Evolutionary conservation across 805 yeast genomes (phyloP).

Genomic region (Schizosaccharomyces cryophilus): DNA sequence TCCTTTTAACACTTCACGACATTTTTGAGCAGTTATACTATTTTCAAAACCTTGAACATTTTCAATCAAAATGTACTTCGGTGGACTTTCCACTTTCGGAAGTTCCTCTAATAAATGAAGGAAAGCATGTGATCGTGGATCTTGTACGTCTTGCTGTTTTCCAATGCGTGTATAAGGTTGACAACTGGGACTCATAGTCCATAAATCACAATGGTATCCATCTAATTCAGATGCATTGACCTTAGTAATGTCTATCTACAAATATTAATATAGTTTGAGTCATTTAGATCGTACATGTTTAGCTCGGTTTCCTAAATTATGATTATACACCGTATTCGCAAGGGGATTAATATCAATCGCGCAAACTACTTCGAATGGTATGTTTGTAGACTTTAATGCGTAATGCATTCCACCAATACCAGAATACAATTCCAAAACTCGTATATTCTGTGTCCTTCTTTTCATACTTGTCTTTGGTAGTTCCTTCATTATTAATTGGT

Average conservation of each 20-base stretch:
- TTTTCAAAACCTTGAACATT: neutral
- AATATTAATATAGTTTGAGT: neutral
- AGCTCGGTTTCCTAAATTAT: neutral
- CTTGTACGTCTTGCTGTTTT: neutral
- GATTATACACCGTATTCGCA: neutral
- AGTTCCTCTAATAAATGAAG: neutral
- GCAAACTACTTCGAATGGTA: neutral
- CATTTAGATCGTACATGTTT: neutral
- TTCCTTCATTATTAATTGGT: neutral
- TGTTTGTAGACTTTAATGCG: neutral
- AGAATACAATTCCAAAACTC: neutral
- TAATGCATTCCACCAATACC: neutral
- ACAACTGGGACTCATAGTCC: slow-evolving; percentile 1
- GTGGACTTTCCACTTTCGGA: neutral
- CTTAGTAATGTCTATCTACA: neutral
- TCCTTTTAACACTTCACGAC: neutral
- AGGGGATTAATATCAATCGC: neutral
- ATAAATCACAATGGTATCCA: neutral
- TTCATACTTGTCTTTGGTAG: neutral
- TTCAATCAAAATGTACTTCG: neutral
- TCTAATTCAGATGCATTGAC: neutral
- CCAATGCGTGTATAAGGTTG: neutral
- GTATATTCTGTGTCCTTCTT: neutral
- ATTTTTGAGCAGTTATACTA: neutral
- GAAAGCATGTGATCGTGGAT: neutral